These are phyloP conservation scores for Scheffersomyces quercinus DNA, from an alignment of 1,139 yeast species.

Conservation along the genomic window DNA sequence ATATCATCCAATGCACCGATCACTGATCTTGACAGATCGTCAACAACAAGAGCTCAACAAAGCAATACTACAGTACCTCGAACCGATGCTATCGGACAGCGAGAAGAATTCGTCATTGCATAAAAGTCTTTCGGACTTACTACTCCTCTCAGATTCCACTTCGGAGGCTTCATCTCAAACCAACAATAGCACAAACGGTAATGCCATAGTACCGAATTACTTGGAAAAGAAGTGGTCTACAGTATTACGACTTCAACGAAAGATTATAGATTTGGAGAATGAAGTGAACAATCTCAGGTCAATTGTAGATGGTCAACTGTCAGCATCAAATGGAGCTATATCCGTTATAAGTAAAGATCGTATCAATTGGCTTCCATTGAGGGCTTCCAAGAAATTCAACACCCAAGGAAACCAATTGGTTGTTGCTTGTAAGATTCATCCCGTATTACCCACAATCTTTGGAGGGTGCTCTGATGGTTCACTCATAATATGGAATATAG, in stretches of 20 bases:
- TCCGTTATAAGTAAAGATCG: conserved; percentile 29
- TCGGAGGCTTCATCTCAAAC: not conserved
- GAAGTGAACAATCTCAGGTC: conserved; percentile 43
- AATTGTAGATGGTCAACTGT: conserved; percentile 39
- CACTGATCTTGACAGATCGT: conserved; percentile 42
- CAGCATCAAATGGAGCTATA: conserved; percentile 2
- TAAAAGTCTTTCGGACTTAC: too few relatives aligned
- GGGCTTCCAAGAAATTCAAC: conserved; percentile 48
- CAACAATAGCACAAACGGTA: not conserved
- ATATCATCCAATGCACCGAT: conserved; percentile 1
- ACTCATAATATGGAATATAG: conserved; percentile 69
- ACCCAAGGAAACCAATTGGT: conserved; percentile 61
- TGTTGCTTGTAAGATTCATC: conserved; percentile 71
- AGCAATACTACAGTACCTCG: conserved; percentile 56
- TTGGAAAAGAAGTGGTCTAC: conserved; percentile 90
- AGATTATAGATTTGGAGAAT: conserved; percentile 59
- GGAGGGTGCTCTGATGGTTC: conserved; percentile 78
- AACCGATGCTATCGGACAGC: conserved; percentile 28
- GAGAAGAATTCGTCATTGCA: conserved; percentile 5
- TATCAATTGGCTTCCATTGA: conserved; percentile 69
- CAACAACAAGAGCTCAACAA: conserved; percentile 57
- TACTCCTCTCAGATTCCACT: too few relatives aligned
- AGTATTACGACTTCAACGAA: conserved; percentile 75
- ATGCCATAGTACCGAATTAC: conserved; percentile 43
- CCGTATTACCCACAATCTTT: conserved; percentile 62